Base-by-base conservation (phyloP, 2,329 filamentous ascomycete genomes). In the Phialophora tarda region DNA sequence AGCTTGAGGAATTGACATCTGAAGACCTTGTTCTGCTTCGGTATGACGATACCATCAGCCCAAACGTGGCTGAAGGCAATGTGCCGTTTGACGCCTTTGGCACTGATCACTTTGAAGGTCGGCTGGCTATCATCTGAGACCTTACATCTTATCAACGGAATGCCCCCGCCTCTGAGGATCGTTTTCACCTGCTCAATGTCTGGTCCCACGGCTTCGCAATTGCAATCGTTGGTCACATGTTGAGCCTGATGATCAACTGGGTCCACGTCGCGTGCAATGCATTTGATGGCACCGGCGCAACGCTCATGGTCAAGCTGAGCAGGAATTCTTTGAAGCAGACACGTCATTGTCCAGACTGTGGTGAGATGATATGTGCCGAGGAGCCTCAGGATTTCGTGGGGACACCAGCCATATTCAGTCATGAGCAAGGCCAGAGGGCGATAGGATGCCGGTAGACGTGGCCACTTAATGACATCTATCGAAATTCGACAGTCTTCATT, bases 341-440 rank as follows among this genome's bases (percentile, higher is more conserved):
- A 53, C 7, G 50, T 53, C 23, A 53, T 53, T 28, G 50, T 26
- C 50, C 50, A 53, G 23, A 53, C 50, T 17, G 50, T 53, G 17
- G 50, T 53, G 21, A 53, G 50, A 53, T 30, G 23, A 17, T 53
- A 53, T 7, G 50, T 53, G 26, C 26, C 50, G 23, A 53, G 50
- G 23, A 53, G 50, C 23, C 50, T 53, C 23, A 53, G 23, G 23
- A 53, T 53, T 30, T 53, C 50, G 50, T 53, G 50, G 23, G 21
- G 26, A 30, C 50, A 53, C 50, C 50, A 53, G 50, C 26, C 26
- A 30, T 53, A 53, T 21, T 53, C 50, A 5, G 26, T 21, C 50
- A 53, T 53, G 26, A 53, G 50, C n/a, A 53, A 14, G 5, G 50
- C 50, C 23, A 53, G 23, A 26, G 50, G 50, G 23, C 50, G 50